Conservation (phyloP, 2,329 filamentous ascomycete species). For the Fusarium gaditjirri region DNA sequence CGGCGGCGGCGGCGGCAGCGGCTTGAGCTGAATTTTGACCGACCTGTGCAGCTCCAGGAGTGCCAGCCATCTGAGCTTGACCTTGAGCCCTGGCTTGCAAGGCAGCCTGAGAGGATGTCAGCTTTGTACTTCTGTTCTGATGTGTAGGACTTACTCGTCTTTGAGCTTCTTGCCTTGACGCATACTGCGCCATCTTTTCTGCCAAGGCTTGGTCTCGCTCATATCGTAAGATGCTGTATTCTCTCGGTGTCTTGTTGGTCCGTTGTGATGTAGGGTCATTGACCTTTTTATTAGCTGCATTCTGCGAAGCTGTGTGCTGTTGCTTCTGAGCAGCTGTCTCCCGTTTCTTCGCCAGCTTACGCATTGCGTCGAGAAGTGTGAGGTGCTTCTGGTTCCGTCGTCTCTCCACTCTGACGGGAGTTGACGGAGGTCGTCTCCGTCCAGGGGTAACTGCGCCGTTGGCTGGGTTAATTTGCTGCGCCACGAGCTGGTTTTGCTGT, state of each 20-base stretch:
- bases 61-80: slow-evolving; percentile 58
- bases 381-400: slow-evolving; percentile 88
- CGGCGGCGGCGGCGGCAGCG: slow-evolving; percentile 39
- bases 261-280: slow-evolving; percentile 69
- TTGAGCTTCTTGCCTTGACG: slow-evolving; percentile 69
- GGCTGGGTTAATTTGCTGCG: slow-evolving; percentile 61
- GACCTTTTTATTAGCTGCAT: slow-evolving; percentile 84
- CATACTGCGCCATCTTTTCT: slow-evolving; percentile 67
- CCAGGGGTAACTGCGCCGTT: slow-evolving; percentile 51
- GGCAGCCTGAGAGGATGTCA: slow-evolving; percentile 51
- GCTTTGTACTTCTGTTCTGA: slow-evolving; percentile 30
- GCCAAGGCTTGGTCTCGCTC: slow-evolving; percentile 80
- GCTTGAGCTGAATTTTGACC: slow-evolving; percentile 45
- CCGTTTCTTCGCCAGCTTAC: slow-evolving; percentile 93
- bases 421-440: slow-evolving; percentile 74
- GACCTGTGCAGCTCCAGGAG: slow-evolving; percentile 50
- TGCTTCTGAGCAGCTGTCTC: slow-evolving; percentile 89
- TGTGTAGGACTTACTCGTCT: slow-evolving; percentile 60
- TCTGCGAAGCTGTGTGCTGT: slow-evolving; percentile 80
- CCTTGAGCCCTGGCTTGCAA: slow-evolving; percentile 60
- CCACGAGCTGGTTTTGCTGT: slow-evolving; percentile 63
- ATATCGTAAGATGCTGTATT: slow-evolving; percentile 89
- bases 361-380: slow-evolving; percentile 91
- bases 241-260: slow-evolving; percentile 80
- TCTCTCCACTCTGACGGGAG: slow-evolving; percentile 86